These are phyloP conservation scores for Phaeomoniella chlamydospora DNA, from an alignment of 2,329 filamentous ascomycete genomes.

Conservation along the genomic window DNA sequence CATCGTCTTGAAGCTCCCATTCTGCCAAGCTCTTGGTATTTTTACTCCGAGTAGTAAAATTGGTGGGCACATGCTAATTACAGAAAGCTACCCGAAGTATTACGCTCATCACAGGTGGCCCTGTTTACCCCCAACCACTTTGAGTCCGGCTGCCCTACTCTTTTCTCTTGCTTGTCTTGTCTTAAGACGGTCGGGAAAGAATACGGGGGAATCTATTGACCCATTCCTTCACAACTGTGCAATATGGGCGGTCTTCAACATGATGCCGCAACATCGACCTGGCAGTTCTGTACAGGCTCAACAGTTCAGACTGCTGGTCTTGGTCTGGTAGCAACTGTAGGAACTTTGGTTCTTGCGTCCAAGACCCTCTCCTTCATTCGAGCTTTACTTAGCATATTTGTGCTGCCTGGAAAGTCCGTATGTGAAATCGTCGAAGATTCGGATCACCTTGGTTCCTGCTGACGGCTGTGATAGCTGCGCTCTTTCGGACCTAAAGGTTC, in stretches of 20 bases:
- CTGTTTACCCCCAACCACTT: too few relatives aligned
- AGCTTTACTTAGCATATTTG: slow-evolving; percentile 52
- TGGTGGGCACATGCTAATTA: too few relatives aligned
- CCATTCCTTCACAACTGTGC: too few relatives aligned
- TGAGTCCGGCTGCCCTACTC: too few relatives aligned
- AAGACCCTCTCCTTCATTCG: slow-evolving; percentile 45
- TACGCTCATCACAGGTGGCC: too few relatives aligned
- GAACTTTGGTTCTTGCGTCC: slow-evolving; percentile 42
- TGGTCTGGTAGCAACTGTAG: slow-evolving; percentile 26
- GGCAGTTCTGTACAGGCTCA: background rate
- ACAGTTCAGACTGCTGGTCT: slow-evolving; percentile 1
- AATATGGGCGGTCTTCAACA: background rate
- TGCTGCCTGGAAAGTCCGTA: slow-evolving; percentile 42
- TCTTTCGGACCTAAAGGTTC: slow-evolving; percentile 84
- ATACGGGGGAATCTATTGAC: too few relatives aligned
- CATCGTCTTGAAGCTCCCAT: too few relatives aligned
- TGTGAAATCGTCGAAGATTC: slow-evolving; percentile 6
- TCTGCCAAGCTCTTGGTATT: too few relatives aligned
- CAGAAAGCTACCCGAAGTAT: too few relatives aligned
- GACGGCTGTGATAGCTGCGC: slow-evolving; percentile 46
- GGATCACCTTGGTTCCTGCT: slow-evolving; percentile 4
- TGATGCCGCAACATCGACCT: background rate
- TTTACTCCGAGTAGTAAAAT: too few relatives aligned
- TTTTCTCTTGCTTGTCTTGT: too few relatives aligned
- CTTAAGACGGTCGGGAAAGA: too few relatives aligned